A percentile compares a stretch with the other conserved stretches of the same genome.
These are phyloP conservation scores for Sclerotinia trifoliorum DNA, from an alignment of 2,329 filamentous ascomycete genomes.

Conservation along the genomic window DNA sequence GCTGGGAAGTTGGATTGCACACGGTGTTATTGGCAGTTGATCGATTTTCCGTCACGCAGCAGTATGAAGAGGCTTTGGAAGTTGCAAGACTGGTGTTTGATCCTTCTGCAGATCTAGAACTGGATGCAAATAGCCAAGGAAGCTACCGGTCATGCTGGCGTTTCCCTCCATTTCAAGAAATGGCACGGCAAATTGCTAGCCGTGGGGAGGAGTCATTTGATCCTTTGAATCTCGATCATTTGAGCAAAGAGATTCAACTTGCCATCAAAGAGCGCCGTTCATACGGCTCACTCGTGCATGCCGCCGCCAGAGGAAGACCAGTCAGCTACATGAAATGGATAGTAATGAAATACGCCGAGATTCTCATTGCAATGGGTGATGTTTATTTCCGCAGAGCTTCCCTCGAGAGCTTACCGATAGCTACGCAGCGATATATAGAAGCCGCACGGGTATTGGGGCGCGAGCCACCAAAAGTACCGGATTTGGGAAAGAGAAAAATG, in stretches of 20 bases:
- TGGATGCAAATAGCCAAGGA: background rate
- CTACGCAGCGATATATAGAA: conserved; percentile 38
- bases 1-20: conserved; percentile 39
- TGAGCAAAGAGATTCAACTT: background rate
- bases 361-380: conserved; percentile 39
- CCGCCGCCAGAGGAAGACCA: conserved; percentile 33
- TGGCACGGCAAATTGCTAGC: background rate
- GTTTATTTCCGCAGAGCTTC: conserved; percentile 35
- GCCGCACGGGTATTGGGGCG: conserved; percentile 37
- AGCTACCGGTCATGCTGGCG: background rate
- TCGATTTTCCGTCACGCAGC: conserved; percentile 29
- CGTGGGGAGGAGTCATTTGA: conserved; percentile 30
- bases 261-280: background rate
- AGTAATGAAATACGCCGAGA: conserved; percentile 40
- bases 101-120: background rate
- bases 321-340: conserved; percentile 40
- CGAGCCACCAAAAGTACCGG: background rate
- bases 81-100: background rate
- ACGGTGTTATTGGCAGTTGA: conserved; percentile 30
- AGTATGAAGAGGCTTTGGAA: conserved; percentile 30
- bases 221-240: conserved; percentile 23
- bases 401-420: conserved; percentile 38
- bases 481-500: background rate
- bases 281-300: conserved; percentile 35
- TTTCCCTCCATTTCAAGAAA: conserved; percentile 6